These are phyloP conservation scores for Nigrograna mackinnonii DNA, from an alignment of 2,329 filamentous ascomycete genomes.

Conservation along the genomic window DNA sequence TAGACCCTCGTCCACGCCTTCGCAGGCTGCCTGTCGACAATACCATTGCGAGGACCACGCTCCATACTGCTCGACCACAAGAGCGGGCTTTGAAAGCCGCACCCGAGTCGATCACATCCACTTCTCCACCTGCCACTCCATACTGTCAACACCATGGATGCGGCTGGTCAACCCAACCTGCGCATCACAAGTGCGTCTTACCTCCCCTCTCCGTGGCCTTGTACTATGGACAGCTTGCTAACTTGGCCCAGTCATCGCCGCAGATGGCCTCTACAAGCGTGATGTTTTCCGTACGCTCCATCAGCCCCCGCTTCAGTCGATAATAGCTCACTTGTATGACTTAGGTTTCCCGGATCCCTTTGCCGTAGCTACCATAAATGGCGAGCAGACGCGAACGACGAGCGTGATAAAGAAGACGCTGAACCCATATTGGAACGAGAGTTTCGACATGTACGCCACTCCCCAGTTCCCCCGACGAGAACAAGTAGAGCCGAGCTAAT, in stretches of 20 bases:
- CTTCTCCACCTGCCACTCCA: too few relatives aligned
- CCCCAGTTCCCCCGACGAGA: constrained; percentile 3
- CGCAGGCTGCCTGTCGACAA: background rate
- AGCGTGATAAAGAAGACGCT: constrained; percentile 95
- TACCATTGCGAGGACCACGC: too few relatives aligned
- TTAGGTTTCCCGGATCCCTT: constrained; percentile 96
- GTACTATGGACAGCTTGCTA: constrained; percentile 18
- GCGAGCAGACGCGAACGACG: constrained; percentile 98
- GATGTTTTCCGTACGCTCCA: constrained; percentile 90
- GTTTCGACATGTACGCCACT: constrained; percentile 85
- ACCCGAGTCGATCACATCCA: too few relatives aligned
- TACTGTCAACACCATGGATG: constrained; percentile 45
- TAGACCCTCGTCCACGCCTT: background rate
- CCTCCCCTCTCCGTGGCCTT: constrained; percentile 4
- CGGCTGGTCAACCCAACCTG: constrained; percentile 71
- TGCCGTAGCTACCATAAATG: constrained; percentile 93
- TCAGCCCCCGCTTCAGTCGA: constrained; percentile 3
- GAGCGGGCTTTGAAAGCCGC: too few relatives aligned
- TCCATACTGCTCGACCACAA: too few relatives aligned
- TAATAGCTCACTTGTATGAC: constrained; percentile 22
- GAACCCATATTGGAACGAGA: constrained; percentile 99
- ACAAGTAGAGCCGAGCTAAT: constrained; percentile 22
- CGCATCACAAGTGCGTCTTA: constrained; percentile 81
- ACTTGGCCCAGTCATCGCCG: constrained; percentile 79
- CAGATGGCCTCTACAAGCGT: constrained; percentile 97